Base-by-base conservation (phyloP, 352 stramenopile species). In the Pythium scleroteichum region DNA sequence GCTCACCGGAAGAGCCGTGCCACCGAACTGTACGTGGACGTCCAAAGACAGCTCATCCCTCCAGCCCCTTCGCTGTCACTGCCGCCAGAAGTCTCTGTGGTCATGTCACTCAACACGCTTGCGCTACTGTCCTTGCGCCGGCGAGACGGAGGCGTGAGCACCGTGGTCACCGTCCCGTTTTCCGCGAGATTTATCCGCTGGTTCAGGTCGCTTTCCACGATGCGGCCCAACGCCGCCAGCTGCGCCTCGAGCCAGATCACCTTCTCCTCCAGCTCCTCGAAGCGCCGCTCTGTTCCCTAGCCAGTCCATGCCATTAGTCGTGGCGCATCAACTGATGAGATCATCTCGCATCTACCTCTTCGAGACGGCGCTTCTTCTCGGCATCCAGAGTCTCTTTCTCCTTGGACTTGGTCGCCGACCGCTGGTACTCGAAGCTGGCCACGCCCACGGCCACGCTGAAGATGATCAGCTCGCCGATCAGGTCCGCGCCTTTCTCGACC, bases 391-490 rank as follows among this genome's bases (percentile, higher is more conserved):
- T 66, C 62, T 92, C 80, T 50, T 90, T 89, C 22, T 77, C 78
- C 55, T 78, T 79, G 51, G 72, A 78, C 53, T 85, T 89, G 38
- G 70, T 64, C 24, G 64, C 78, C 20, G 80, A 84, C 59, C 85
- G 82, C 69, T 76, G 76, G 67, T 94, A 94, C 69, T 94, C 85
- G 38, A 88, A 79, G 16, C 76, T 85, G 26, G 84, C 84, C 19
- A 78, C 84, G 8, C 62, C 78, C 40, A 94, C 40, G 5, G 84
- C 84, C 23, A 94, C 84, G 1, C 75, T 84, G 67, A 94, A 94
- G 54, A 94, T 92, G 39, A 94, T 72, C 29, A 86, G 40, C 63
- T 94, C 84, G 26, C 84, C 84, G 27, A 94, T 72, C 24, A 94
- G 67, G 33, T 94, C 84, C 1, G 84, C 80, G 16, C 84, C 84